Percentiles rank a stretch among this genome's conserved stretches.
phyloP scores from a whole-genome alignment of 495 filamentous ascomycete species.

The Pyrenula aspistea region DNA sequence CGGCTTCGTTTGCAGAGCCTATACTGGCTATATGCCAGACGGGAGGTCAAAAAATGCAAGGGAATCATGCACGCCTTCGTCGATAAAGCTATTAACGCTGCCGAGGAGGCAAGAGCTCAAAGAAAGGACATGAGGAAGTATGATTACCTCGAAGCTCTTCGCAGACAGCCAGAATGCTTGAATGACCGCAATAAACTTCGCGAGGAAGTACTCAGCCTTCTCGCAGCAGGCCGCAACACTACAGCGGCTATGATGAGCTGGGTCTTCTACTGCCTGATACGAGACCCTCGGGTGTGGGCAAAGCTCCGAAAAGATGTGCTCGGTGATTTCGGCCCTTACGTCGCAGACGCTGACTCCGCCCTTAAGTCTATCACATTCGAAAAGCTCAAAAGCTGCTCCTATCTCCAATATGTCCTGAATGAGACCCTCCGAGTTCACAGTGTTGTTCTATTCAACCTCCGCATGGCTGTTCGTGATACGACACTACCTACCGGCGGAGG shows the following conservation, averaged over 20 bases:
- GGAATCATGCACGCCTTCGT: slow-evolving; percentile 39
- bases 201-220: slow-evolving; percentile 36
- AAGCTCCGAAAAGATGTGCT: slow-evolving; percentile 28
- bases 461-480: slow-evolving; percentile 37
- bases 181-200: slow-evolving; percentile 36
- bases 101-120: slow-evolving; percentile 3
- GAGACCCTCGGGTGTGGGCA: slow-evolving; percentile 27
- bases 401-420: slow-evolving; percentile 33
- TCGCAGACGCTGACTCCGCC: slow-evolving; percentile 51
- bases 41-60: neutral
- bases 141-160: slow-evolving; percentile 42
- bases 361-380: slow-evolving; percentile 34
- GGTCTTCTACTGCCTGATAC: slow-evolving; percentile 39
- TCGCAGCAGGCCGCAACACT: slow-evolving; percentile 44
- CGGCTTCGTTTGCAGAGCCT: slow-evolving; percentile 9
- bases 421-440: slow-evolving; percentile 50
- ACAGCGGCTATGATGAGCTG: slow-evolving; percentile 42
- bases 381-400: slow-evolving; percentile 32
- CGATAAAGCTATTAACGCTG: slow-evolving; percentile 21
- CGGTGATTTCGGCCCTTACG: slow-evolving; percentile 2
- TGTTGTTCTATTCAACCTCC: slow-evolving; percentile 41
- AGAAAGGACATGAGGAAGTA: slow-evolving; percentile 17
- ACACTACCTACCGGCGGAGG: slow-evolving; percentile 38
- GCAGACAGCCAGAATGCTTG: slow-evolving; percentile 45
- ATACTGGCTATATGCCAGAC: slow-evolving; percentile 1